Evolutionary conservation across 371 early-diverging fungal species (phyloP).

Genomic region (Mortierella sp.): DNA sequence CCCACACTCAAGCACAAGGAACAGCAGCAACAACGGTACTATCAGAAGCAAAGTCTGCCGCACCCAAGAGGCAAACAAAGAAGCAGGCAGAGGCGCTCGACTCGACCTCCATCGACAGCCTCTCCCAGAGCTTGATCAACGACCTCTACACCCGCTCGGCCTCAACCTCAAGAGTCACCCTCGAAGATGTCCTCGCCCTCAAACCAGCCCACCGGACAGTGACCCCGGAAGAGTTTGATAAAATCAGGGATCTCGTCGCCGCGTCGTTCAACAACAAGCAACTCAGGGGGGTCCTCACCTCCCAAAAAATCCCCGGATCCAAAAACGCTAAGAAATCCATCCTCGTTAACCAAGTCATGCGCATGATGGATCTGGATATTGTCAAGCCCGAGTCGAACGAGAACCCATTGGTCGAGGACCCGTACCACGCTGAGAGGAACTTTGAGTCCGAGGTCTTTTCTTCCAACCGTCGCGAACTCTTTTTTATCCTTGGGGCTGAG

Average conservation of each 20-base stretch:
- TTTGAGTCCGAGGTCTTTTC: conserved; percentile 27
- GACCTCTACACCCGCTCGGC: conserved; percentile 30
- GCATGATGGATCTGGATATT: conserved; percentile 47
- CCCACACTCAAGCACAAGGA: background rate
- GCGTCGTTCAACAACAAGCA: conserved; percentile 44
- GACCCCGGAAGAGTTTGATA: conserved; percentile 45
- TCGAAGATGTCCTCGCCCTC: conserved; percentile 48
- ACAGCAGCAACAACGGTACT: conserved; percentile 12
- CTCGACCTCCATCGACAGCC: conserved; percentile 27
- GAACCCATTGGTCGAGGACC: conserved; percentile 38
- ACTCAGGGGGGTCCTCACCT: conserved; percentile 38
- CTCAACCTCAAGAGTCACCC: conserved; percentile 32
- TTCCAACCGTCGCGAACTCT: conserved; percentile 47
- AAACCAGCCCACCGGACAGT: conserved; percentile 23
- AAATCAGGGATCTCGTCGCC: conserved; percentile 34
- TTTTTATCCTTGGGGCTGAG: conserved; percentile 45
- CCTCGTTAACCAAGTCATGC: conserved; percentile 47
- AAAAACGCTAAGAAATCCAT: conserved; percentile 34
- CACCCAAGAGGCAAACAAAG: background rate
- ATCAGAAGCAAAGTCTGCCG: background rate
- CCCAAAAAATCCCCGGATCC: conserved; percentile 18
- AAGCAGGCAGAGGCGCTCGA: conserved; percentile 9
- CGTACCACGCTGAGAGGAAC: conserved; percentile 19
- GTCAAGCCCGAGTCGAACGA: conserved; percentile 10
- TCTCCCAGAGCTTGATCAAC: conserved; percentile 30